phyloP scores from a whole-genome alignment of 495 filamentous ascomycete genomes.

The Hypoxylon cercidicola region DNA sequence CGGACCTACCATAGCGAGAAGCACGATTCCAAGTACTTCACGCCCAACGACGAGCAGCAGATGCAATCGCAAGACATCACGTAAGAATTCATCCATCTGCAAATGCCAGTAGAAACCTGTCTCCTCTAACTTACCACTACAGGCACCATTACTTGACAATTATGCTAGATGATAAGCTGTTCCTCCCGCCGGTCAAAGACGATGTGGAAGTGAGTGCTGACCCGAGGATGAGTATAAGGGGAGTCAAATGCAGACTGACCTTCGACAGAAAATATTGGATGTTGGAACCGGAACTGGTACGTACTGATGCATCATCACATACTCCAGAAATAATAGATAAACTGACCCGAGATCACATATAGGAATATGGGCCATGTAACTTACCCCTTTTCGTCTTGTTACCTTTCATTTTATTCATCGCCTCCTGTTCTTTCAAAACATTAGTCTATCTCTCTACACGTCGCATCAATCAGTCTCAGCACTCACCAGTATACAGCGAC shows the following conservation, averaged over 20 bases:
- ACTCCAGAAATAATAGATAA: conserved; percentile 35
- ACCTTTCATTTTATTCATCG: no score
- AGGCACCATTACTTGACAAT: conserved; percentile 50
- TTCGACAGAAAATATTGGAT: conserved; percentile 59
- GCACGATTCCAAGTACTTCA: conserved; percentile 41
- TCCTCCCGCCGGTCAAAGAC: conserved; percentile 64
- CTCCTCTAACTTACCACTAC: conserved; percentile 8
- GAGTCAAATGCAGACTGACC: no score
- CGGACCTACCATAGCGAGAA: conserved; percentile 51
- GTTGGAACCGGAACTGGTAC: conserved; percentile 68
- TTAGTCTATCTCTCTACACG: no score
- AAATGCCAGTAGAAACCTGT: conserved; percentile 6
- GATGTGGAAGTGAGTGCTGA: conserved; percentile 31
- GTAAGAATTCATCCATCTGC: no score
- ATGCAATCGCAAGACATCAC: conserved; percentile 50
- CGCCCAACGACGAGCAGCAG: conserved; percentile 48
- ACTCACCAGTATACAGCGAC: no score
- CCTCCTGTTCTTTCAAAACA: no score
- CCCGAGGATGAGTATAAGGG: no score
- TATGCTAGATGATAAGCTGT: conserved; percentile 58
- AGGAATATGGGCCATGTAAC: conserved; percentile 57
- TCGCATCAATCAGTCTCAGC: no score
- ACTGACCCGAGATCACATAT: conserved; percentile 17
- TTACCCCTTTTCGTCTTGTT: no score
- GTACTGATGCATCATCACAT: conserved; percentile 49